phyloP scores from a whole-genome alignment of 1,284 basidiomycete species.

The Sanguinoderma infundibulare region DNA sequence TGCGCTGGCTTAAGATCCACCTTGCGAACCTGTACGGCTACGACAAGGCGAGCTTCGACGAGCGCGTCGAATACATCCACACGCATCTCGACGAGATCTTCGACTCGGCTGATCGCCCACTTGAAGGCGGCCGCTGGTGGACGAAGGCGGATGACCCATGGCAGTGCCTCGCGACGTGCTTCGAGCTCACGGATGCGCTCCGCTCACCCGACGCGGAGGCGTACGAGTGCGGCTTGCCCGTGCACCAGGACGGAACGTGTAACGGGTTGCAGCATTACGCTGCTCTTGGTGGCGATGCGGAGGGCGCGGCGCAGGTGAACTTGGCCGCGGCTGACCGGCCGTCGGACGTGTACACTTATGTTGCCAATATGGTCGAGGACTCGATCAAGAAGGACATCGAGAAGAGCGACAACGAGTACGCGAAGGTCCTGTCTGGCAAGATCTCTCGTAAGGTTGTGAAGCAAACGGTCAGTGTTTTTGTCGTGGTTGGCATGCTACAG shows the following conservation, averaged over 20 bases:
- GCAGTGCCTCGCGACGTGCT: constrained; percentile 95
- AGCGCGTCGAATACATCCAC: constrained; percentile 83
- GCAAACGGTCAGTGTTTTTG: constrained; percentile 74
- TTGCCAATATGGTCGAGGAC: constrained; percentile 83
- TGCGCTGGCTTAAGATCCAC: constrained; percentile 90
- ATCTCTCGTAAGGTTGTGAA: constrained; percentile 96
- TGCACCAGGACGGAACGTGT: constrained; percentile 99
- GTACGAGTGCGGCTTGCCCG: constrained; percentile 82
- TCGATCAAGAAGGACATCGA: constrained; percentile 53
- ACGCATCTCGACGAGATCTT: constrained; percentile 79
- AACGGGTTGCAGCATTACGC: constrained; percentile 99
- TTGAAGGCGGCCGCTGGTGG: constrained; percentile 89
- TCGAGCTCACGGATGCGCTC: constrained; percentile 83
- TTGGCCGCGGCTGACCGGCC: constrained; percentile 86
- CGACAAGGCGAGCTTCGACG: constrained; percentile 95
- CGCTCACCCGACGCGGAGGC: constrained; percentile 74
- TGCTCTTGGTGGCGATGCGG: constrained; percentile 91
- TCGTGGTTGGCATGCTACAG: neutral
- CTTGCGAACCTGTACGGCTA: constrained; percentile 92
- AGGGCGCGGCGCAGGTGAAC: constrained; percentile 94
- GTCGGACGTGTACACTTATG: constrained; percentile 95
- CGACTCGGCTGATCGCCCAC: constrained; percentile 87
- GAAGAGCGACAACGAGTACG: constrained; percentile 58
- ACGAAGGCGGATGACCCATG: constrained; percentile 92
- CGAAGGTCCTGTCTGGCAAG: constrained; percentile 76